These are phyloP conservation scores for Cutaneotrichosporon cutaneum DNA, from an alignment of 1,284 basidiomycete genomes.

Conservation along the genomic window DNA sequence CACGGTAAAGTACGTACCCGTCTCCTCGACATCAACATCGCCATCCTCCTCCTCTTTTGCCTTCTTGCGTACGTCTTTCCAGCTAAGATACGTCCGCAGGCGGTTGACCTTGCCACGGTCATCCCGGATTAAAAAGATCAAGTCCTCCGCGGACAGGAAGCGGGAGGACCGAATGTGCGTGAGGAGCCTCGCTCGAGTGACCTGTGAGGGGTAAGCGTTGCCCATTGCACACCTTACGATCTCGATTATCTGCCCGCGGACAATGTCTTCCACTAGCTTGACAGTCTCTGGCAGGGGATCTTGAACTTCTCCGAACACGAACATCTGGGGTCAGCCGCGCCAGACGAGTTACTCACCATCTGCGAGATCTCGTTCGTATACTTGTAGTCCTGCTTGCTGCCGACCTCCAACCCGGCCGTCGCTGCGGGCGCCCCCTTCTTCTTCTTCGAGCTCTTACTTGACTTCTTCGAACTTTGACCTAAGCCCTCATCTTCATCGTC, in stretches of 20 bases:
- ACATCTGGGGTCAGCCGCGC: slow-evolving; percentile 65
- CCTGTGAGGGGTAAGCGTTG: slow-evolving; percentile 56
- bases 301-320: slow-evolving; percentile 93
- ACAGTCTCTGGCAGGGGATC: slow-evolving; percentile 85
- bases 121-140: slow-evolving; percentile 93
- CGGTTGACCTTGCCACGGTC: slow-evolving; percentile 93
- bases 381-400: slow-evolving; percentile 60
- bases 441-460: slow-evolving; percentile 26
- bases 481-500: slow-evolving; percentile 35
- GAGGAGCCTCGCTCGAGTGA: slow-evolving; percentile 82
- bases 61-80: slow-evolving; percentile 96
- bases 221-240: slow-evolving; percentile 61
- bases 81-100: slow-evolving; percentile 88
- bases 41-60: slow-evolving; percentile 73
- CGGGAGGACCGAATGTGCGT: slow-evolving; percentile 79
- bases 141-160: slow-evolving; percentile 85
- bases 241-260: slow-evolving; percentile 89
- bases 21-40: slow-evolving; percentile 65
- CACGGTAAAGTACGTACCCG: slow-evolving; percentile 23
- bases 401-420: slow-evolving; percentile 10
- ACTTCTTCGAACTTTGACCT: slow-evolving; percentile 18
- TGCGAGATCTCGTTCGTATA: slow-evolving; percentile 79
- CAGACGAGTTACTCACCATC: slow-evolving; percentile 58
- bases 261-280: slow-evolving; percentile 90
- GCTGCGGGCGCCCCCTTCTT: slow-evolving; percentile 26